phyloP scores from a whole-genome alignment of 2,329 filamentous ascomycete genomes.

The Cladosporium sp. region DNA sequence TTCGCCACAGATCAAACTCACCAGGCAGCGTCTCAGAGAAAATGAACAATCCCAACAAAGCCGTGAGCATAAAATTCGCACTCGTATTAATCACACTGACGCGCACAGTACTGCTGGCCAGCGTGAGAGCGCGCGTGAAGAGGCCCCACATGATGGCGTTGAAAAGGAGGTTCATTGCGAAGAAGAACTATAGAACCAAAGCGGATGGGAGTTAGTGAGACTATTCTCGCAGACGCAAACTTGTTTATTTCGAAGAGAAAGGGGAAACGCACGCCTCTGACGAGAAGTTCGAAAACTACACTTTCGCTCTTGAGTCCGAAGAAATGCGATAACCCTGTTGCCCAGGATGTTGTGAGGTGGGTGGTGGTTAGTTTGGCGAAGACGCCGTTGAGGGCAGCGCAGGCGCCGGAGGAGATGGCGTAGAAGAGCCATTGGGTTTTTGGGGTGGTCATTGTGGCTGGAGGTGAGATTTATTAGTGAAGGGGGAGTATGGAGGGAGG shows the following conservation, averaged over 20 bases:
- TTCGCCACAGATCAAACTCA: slow-evolving; percentile 13
- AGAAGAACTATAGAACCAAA: slow-evolving; percentile 56
- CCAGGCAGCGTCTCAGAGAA: slow-evolving; percentile 67
- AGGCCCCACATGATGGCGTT: slow-evolving; percentile 81
- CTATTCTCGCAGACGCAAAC: too few relatives aligned
- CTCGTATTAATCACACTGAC: slow-evolving; percentile 80
- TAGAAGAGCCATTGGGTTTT: slow-evolving; percentile 52
- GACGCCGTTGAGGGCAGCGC: slow-evolving; percentile 75
- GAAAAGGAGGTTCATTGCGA: slow-evolving; percentile 67
- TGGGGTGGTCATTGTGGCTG: slow-evolving; percentile 4
- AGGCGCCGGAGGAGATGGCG: slow-evolving; percentile 68
- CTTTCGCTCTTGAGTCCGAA: slow-evolving; percentile 45
- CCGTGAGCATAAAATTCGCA: slow-evolving; percentile 74
- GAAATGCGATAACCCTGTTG: slow-evolving; percentile 43
- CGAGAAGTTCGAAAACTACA: slow-evolving; percentile 45
- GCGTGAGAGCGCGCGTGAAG: slow-evolving; percentile 72
- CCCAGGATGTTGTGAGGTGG: slow-evolving; percentile 51
- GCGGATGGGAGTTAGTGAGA: too few relatives aligned
- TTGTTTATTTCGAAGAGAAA: not conserved
- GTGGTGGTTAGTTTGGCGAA: slow-evolving; percentile 77
- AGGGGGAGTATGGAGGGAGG: too few relatives aligned
- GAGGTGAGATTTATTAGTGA: not conserved
- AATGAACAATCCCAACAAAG: slow-evolving; percentile 63
- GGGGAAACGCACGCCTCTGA: slow-evolving; percentile 45
- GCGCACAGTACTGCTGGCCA: slow-evolving; percentile 69